Percentiles rank a stretch among this genome's conserved stretches.
Conservation (phyloP, 306 rosid species). For the Glycine latifolia region DNA sequence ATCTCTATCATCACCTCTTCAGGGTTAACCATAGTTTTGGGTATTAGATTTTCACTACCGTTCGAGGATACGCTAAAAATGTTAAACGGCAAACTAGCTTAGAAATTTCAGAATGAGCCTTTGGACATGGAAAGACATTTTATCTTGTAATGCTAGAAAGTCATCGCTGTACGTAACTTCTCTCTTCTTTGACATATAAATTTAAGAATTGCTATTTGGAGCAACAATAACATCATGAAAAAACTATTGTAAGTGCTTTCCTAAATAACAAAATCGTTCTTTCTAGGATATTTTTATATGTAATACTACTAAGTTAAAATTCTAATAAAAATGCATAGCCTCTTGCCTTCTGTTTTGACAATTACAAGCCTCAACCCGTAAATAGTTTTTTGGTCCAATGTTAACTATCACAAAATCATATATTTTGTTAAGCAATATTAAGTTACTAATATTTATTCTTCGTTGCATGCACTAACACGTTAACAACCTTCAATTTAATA, state of each 20-base stretch:
- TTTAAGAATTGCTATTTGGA: too few species aligned
- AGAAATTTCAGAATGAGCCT: too few species aligned
- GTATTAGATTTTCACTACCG: neutral
- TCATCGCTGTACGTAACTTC: neutral
- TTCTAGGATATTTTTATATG: neutral
- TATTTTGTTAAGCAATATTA: neutral
- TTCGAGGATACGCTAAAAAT: neutral
- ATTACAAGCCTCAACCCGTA: too few species aligned
- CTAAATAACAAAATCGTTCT: neutral
- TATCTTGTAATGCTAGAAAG: neutral
- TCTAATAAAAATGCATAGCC: too few species aligned
- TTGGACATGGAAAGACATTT: neutral
- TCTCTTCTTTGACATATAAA: neutral
- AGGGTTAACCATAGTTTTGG: too few species aligned
- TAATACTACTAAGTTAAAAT: neutral
- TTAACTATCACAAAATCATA: neutral
- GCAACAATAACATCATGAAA: too few species aligned
- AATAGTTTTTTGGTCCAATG: too few species aligned
- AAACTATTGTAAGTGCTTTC: too few species aligned
- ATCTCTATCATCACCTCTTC: too few species aligned
- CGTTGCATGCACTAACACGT: neutral
- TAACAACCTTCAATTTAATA: constrained; percentile 36
- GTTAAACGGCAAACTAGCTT: too few species aligned
- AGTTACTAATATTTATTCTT: neutral
- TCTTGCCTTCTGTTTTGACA: too few species aligned